Percentiles rank a stretch among this genome's conserved stretches.
These are phyloP conservation scores for Saposhnikovia divaricata DNA, from an alignment of 129 eudicot species.

Conservation along the genomic window DNA sequence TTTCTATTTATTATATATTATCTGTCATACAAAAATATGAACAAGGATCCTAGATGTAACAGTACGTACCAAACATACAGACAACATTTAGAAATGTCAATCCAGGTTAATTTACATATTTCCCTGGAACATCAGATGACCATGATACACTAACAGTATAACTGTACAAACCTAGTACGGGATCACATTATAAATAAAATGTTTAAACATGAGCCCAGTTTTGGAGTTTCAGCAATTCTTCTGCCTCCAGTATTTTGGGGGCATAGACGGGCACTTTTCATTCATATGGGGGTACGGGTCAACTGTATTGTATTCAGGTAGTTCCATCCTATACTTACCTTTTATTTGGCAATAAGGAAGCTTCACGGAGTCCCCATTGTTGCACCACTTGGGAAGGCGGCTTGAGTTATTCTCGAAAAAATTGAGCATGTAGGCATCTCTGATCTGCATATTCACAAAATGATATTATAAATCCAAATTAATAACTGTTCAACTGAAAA, in stretches of 20 bases:
- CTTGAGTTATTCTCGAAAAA: conserved; percentile 75
- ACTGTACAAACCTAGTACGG: background rate
- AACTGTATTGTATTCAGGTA: conserved; percentile 78
- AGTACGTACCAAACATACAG: background rate
- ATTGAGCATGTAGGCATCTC: conserved; percentile 85
- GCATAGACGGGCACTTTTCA: conserved; percentile 82
- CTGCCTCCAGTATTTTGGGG: conserved; percentile 70
- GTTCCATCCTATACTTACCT: conserved; percentile 89
- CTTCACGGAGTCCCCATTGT: conserved; percentile 63
- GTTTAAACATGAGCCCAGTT: conserved; percentile 2
- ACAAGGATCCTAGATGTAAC: conserved; percentile 4
- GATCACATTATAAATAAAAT: background rate
- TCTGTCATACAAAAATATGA: background rate
- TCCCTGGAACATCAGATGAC: background rate
- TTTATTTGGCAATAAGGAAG: conserved; percentile 80
- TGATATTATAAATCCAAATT: background rate
- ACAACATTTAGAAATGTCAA: background rate
- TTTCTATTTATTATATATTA: background rate
- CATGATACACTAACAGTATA: background rate
- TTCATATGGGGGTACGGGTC: conserved; percentile 89
- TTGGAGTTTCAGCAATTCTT: conserved; percentile 43
- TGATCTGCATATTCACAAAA: conserved; percentile 53
- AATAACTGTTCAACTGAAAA: background rate
- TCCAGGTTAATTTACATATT: background rate
- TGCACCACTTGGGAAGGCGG: conserved; percentile 94